These are phyloP conservation scores for Beauveria bassiana DNA, from an alignment of 2,329 filamentous ascomycete species.

Conservation along the genomic window DNA sequence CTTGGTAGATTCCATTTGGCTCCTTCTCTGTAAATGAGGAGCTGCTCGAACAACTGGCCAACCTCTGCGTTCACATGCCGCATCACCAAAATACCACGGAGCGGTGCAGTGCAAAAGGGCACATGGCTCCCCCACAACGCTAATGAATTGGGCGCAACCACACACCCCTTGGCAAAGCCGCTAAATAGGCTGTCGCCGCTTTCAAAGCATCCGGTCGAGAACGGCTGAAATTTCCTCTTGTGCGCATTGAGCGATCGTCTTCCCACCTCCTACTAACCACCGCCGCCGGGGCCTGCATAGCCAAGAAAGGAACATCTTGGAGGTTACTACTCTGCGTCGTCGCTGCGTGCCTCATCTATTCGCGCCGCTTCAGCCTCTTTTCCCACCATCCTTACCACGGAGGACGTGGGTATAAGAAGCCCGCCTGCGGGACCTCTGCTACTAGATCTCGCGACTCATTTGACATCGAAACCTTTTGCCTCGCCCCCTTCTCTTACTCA, in stretches of 20 bases:
- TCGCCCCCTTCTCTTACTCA: background rate
- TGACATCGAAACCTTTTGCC: background rate
- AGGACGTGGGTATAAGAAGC: slow-evolving; percentile 1
- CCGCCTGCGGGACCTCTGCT: background rate
- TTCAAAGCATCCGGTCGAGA: slow-evolving; percentile 4
- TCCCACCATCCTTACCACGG: background rate
- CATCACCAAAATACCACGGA: background rate
- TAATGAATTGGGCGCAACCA: background rate
- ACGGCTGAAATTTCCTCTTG: slow-evolving; percentile 9
- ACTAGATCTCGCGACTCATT: background rate
- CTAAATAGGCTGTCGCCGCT: slow-evolving; percentile 5
- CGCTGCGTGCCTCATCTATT: background rate
- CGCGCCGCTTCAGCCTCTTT: background rate
- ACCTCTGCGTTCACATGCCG: background rate
- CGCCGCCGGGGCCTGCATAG: background rate
- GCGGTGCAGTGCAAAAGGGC: background rate
- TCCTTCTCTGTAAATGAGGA: background rate
- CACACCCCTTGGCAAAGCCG: background rate
- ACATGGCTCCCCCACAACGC: slow-evolving; percentile 1
- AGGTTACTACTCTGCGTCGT: background rate
- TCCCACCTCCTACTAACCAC: background rate
- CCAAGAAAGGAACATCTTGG: background rate
- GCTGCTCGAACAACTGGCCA: background rate
- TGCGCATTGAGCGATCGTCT: slow-evolving; percentile 2
- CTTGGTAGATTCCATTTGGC: too few species aligned